Evolutionary conservation across 768 basidiomycete genomes (phyloP), one percentile per base, ranked within the genome.

Genomic region (Termitomyces heimii): DNA sequence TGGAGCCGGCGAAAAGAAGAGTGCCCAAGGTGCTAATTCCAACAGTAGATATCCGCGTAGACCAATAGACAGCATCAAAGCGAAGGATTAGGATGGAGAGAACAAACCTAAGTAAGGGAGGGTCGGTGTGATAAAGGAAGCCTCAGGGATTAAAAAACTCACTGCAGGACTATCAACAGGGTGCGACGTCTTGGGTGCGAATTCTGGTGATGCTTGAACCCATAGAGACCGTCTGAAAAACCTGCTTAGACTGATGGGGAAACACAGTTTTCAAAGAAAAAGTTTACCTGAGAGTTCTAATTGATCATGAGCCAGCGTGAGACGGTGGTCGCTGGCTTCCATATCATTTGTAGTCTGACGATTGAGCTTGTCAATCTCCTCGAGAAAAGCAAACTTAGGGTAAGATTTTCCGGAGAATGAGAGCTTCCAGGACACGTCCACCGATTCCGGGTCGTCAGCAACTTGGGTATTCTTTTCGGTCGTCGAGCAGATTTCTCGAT

Each of bases 361-460:
- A 42, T 50, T 5, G 37, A 44, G 0, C 50, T 31, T 22, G 32
- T 50, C 53, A 16, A 66, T 35, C 5, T 52, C 51, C 51, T 71
- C 65, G 1, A 61, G 59, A 20, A 67, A 20, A 2, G 56, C 3
- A 20, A 66, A 52, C 50, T 69, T 72, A 5, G n/a, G 54, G 5
- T 65, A 67, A 3, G 68, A 59, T 18, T 57, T 60, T 12, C 67
- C 70, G 0, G 70, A 67, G 35, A 67, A 72, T 2, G 66, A 63
- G 31, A 76, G 59, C 4, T 68, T 69, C 73, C 73, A 75, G 9
- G 62, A 66, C 10, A 76, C 59, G n/a, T 71, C 63, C 34, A 75
- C 57, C 26, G 57, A 66, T 20, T 69, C 65, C 34, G 51, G 52
- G 29, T 67, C 68, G 45, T 52, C 40, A 40, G 54, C 45, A 35